Evolutionary conservation across 805 yeast species (phyloP).

Genomic region (Crinitomyces ghanaensis): DNA sequence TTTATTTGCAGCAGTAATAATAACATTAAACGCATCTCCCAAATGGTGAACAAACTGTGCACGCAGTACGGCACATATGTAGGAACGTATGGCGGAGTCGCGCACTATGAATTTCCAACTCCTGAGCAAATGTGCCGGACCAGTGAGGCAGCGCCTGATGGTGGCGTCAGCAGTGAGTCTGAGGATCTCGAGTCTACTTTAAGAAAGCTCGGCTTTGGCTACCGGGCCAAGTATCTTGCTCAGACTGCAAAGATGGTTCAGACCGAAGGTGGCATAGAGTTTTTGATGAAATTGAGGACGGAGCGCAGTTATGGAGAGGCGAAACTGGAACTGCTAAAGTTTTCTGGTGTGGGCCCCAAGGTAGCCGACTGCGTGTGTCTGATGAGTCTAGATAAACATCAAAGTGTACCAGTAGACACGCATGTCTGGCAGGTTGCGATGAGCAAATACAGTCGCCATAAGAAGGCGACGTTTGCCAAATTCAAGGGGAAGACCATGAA

Average conservation of each 20-base stretch:
- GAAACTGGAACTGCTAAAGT: constrained; percentile 47
- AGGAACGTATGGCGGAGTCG: constrained; percentile 39
- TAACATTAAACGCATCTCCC: constrained; percentile 84
- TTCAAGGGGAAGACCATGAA: constrained; percentile 38
- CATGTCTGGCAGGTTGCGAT: constrained; percentile 87
- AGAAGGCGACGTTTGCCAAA: too few relatives aligned
- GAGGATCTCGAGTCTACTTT: constrained; percentile 38
- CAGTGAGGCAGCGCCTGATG: too few relatives aligned
- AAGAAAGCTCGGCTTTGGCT: constrained; percentile 57
- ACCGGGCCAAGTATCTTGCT: constrained; percentile 78
- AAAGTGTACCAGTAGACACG: constrained; percentile 89
- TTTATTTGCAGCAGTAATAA: constrained; percentile 95
- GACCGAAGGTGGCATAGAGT: constrained; percentile 21
- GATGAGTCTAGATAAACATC: constrained; percentile 81
- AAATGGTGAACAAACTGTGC: constrained; percentile 79
- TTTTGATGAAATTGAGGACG: constrained; percentile 29
- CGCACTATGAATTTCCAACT: constrained; percentile 64
- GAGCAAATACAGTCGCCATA: constrained; percentile 73
- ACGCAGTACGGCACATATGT: constrained; percentile 55
- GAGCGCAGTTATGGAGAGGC: constrained; percentile 40
- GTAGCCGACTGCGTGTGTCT: constrained; percentile 94
- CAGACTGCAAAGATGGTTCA: constrained; percentile 56
- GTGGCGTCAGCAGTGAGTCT: too few relatives aligned
- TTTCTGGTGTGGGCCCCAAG: constrained; percentile 91
- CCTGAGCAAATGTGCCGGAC: constrained; percentile 39